These are phyloP conservation scores for Eucalyptus regnans DNA, from an alignment of 345 rosid species.

Conservation along the genomic window DNA sequence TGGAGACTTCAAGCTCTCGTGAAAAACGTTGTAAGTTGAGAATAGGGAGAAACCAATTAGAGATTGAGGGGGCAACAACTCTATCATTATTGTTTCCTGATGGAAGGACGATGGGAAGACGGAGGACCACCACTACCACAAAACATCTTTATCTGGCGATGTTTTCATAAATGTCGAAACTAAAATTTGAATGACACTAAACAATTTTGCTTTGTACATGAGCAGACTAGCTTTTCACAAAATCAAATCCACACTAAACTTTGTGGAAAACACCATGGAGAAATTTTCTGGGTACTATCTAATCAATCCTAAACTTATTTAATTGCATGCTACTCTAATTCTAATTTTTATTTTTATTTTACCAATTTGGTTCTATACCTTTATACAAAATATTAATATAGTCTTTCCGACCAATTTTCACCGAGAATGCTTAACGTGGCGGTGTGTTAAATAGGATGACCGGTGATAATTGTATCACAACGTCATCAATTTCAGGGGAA, in stretches of 20 bases:
- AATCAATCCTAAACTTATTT: not conserved
- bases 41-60: not conserved
- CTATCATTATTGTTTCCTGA: not conserved
- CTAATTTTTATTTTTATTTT: not conserved
- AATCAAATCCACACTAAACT: not conserved
- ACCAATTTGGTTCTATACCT: fast-evolving
- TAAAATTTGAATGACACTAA: too few species aligned
- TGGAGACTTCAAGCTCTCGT: not conserved
- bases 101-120: not conserved
- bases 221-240: not conserved
- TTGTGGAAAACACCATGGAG: not conserved
- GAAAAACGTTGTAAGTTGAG: not conserved
- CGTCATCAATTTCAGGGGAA: fast-evolving
- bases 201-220: not conserved
- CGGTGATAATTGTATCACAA: not conserved
- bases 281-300: not conserved
- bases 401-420: not conserved
- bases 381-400: not conserved
- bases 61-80: not conserved
- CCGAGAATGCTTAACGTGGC: fast-evolving
- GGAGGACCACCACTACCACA: not conserved
- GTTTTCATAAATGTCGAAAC: too few species aligned
- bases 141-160: not conserved
- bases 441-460: not conserved
- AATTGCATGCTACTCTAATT: fast-evolving